Conservation (phyloP, 2,329 filamentous ascomycete species). For the Colletotrichum endophyticum region DNA sequence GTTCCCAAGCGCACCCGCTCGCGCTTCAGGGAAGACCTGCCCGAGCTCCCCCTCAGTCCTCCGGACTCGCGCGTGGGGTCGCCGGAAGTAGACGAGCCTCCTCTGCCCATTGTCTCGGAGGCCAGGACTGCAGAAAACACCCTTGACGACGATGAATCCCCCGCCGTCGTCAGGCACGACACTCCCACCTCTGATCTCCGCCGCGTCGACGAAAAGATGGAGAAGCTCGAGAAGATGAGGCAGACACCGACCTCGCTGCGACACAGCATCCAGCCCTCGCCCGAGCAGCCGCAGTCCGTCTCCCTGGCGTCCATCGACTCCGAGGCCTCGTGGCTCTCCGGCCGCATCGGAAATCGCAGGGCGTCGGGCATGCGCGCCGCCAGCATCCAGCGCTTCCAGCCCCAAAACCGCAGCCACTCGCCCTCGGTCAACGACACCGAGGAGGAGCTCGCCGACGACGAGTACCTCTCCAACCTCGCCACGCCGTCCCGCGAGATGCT, state of each 20-base stretch:
- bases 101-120: slow-evolving; percentile 37
- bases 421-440: slow-evolving; percentile 52
- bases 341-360: slow-evolving; percentile 60
- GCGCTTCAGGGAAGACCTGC: slow-evolving; percentile 90
- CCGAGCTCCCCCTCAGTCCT: slow-evolving; percentile 84
- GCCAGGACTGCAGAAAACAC: slow-evolving; percentile 24
- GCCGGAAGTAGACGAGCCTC: slow-evolving; percentile 64
- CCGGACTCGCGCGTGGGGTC: slow-evolving; percentile 83
- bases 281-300: slow-evolving; percentile 69
- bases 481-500: slow-evolving; percentile 14
- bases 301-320: slow-evolving; percentile 95
- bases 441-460: slow-evolving; percentile 76
- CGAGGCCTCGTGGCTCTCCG: slow-evolving; percentile 94
- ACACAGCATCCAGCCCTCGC: slow-evolving; percentile 49
- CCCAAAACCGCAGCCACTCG: slow-evolving; percentile 23
- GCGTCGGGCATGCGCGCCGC: slow-evolving; percentile 50
- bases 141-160: background rate
- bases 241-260: slow-evolving; percentile 51
- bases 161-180: slow-evolving; percentile 44
- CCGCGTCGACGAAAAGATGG: slow-evolving; percentile 39
- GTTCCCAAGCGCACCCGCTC: slow-evolving; percentile 83
- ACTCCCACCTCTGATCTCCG: slow-evolving; percentile 51
- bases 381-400: slow-evolving; percentile 37
- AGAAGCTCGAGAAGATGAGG: slow-evolving; percentile 34
- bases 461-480: slow-evolving; percentile 63